phyloP scores from a whole-genome alignment of 2,329 filamentous ascomycete species.

The Arthrobotrys pseudoclavata region DNA sequence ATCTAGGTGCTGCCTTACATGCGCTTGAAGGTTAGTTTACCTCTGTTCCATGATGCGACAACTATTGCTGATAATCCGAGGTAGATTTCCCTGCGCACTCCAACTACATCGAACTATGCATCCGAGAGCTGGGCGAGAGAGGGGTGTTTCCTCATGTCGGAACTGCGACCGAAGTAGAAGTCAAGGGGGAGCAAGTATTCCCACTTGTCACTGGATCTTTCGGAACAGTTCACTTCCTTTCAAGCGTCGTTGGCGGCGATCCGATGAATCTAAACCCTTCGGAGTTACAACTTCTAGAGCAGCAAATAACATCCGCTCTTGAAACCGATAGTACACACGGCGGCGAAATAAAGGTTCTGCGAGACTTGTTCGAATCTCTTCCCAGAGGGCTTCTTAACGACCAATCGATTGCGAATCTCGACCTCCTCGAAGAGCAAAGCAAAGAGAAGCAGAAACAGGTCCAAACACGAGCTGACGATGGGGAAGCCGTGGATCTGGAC shows the following conservation, averaged over 20 bases:
- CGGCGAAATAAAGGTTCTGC: slow-evolving; percentile 85
- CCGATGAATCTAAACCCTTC: slow-evolving; percentile 92
- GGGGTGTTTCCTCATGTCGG: slow-evolving; percentile 91
- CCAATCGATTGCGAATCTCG: slow-evolving; percentile 79
- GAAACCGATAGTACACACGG: slow-evolving; percentile 79
- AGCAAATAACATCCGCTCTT: slow-evolving; percentile 91
- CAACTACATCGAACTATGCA: slow-evolving; percentile 88
- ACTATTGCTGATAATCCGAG: slow-evolving; percentile 5
- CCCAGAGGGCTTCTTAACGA: slow-evolving; percentile 82
- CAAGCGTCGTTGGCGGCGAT: slow-evolving; percentile 78
- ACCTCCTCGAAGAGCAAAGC: slow-evolving; percentile 80
- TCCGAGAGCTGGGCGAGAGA: slow-evolving; percentile 86
- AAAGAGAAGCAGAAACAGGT: slow-evolving; percentile 69
- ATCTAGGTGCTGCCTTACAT: slow-evolving; percentile 89
- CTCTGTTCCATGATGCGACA: background rate
- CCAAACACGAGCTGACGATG: slow-evolving; percentile 72
- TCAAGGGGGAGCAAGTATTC: slow-evolving; percentile 79
- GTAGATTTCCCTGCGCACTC: slow-evolving; percentile 90
- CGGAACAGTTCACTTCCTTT: slow-evolving; percentile 84
- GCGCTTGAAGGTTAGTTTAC: slow-evolving; percentile 78
- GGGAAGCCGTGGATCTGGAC: slow-evolving; percentile 82
- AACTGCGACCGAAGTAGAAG: slow-evolving; percentile 76
- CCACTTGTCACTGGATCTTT: slow-evolving; percentile 87
- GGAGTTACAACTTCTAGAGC: slow-evolving; percentile 88
- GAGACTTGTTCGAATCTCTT: slow-evolving; percentile 84